Base-by-base conservation (phyloP, 2,329 filamentous ascomycete genomes). In the Gliomastix tumulicola region DNA sequence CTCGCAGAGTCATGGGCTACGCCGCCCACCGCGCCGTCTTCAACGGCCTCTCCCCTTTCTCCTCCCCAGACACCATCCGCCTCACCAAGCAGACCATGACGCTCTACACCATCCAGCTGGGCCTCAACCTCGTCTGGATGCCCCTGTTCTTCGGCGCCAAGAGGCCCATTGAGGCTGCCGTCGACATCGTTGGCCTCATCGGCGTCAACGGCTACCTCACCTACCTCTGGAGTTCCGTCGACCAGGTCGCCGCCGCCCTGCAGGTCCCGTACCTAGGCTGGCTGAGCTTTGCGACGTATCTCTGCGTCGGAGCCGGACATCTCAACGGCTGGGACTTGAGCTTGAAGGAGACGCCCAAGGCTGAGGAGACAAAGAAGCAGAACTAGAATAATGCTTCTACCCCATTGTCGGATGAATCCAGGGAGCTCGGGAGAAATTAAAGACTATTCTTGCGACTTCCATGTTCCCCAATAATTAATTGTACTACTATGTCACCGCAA, bases 141-240 rank as follows among this genome's bases (percentile, higher is more conserved):
- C 90, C 90, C 11, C 73, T 96, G 10, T 96, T 96, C 73, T 96
- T 95, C 55, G 73, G 76, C n/a, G 54, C 82, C 35, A 80, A 82
- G 45, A 76, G 77, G 13, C 88, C 88, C 2, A 69, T 82, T 36
- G 76, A 79, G 52, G 88, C 89, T 4, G 78, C 86, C 7, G 71
- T 73, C 20, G 86, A 96, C 55, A 82, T 94, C 35, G 62, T 85
- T 20, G 71, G 80, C 1, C 68, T 96, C 8, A 68, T 82, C 1
- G 87, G 83, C 8, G 66, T 82, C 21, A 84, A 86, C 33, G 75
- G 71, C 7, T 89, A 88, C 49, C 62, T 96, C 35, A 73, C 84
- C 12, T 84, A 83, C 51, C 63, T 84, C 40, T 96, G 87, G 81
- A 77, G 77, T 42, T 68, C 78, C 44, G 74, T 90, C 32, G 89